Conservation (phyloP, 805 yeast species). For the Yamadazyma endophytica region DNA sequence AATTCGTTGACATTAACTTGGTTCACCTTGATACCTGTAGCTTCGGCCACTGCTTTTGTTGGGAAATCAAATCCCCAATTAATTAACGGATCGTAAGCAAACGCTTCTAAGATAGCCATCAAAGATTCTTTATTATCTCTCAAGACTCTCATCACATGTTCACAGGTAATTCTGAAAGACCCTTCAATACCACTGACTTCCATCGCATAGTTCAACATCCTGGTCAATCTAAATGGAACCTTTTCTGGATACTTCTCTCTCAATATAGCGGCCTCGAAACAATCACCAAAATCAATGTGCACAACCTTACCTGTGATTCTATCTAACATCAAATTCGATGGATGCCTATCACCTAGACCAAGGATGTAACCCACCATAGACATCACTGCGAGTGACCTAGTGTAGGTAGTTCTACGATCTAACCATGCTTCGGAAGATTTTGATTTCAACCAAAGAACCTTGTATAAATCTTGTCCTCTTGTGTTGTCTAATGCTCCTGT, state of each 20-base stretch:
- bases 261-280: slow-evolving; percentile 96
- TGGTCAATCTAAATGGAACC: slow-evolving; percentile 92
- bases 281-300: slow-evolving; percentile 98
- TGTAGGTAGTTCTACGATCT: slow-evolving; percentile 93
- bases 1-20: slow-evolving; percentile 67
- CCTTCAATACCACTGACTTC: slow-evolving; percentile 99
- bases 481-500: slow-evolving; percentile 94
- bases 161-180: slow-evolving; percentile 92
- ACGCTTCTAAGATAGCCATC: slow-evolving; percentile 97
- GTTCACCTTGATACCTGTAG: slow-evolving; percentile 66
- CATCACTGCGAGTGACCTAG: slow-evolving; percentile 95
- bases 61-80: slow-evolving; percentile 99
- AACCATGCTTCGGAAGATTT: slow-evolving; percentile 97
- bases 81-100: slow-evolving; percentile 96
- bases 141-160: slow-evolving; percentile 92
- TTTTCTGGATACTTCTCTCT: slow-evolving; percentile 97
- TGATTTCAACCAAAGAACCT: slow-evolving; percentile 94
- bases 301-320: slow-evolving; percentile 91
- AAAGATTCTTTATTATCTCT: slow-evolving; percentile 93
- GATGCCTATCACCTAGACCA: slow-evolving; percentile 97
- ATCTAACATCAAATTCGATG: slow-evolving; percentile 93
- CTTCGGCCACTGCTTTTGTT: slow-evolving; percentile 67
- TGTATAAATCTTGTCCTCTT: slow-evolving; percentile 91
- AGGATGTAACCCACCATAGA: slow-evolving; percentile 97
- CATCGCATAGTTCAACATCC: slow-evolving; percentile 98